Evolutionary conservation across 495 filamentous ascomycete species (phyloP).

Genomic region (Penicillium canescens): DNA sequence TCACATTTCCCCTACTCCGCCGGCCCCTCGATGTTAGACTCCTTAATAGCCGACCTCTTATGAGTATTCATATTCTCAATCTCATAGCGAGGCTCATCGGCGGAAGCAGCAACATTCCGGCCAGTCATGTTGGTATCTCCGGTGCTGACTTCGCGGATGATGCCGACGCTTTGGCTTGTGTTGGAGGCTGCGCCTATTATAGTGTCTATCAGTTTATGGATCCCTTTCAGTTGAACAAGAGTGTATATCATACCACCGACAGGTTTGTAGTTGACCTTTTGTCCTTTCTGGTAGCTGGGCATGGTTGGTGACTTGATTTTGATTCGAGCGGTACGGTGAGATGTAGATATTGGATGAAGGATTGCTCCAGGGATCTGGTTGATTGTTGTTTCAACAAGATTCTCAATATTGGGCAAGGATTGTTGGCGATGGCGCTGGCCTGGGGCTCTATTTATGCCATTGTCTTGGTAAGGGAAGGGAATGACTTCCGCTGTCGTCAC

Average conservation of each 20-base stretch:
- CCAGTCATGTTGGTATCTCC: conserved; percentile 18
- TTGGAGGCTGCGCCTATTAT: conserved; percentile 27
- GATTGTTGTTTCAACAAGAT: too few species aligned
- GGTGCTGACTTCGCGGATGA: conserved; percentile 28
- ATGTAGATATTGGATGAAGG: not conserved
- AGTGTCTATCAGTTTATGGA: not conserved
- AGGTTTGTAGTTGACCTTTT: conserved; percentile 35
- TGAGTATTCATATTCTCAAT: conserved; percentile 37
- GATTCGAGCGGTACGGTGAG: not conserved
- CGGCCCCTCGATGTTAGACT: conserved; percentile 35
- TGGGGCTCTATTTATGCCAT: not conserved
- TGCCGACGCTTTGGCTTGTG: conserved; percentile 28
- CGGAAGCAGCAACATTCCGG: conserved; percentile 24
- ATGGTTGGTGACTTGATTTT: conserved; percentile 8
- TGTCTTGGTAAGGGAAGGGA: not conserved
- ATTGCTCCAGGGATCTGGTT: too few species aligned
- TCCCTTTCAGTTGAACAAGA: not conserved
- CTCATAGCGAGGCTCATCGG: conserved; percentile 31
- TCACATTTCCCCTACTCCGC: conserved; percentile 16
- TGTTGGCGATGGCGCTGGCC: too few species aligned
- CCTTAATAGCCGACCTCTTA: conserved; percentile 35
- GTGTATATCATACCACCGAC: conserved; percentile 29
- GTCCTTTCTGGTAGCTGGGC: conserved; percentile 27
- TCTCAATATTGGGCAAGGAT: too few species aligned
- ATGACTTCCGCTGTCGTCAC: conserved; percentile 1